Conservation (phyloP, 768 basidiomycete genomes). For the Harrya chromipes region DNA sequence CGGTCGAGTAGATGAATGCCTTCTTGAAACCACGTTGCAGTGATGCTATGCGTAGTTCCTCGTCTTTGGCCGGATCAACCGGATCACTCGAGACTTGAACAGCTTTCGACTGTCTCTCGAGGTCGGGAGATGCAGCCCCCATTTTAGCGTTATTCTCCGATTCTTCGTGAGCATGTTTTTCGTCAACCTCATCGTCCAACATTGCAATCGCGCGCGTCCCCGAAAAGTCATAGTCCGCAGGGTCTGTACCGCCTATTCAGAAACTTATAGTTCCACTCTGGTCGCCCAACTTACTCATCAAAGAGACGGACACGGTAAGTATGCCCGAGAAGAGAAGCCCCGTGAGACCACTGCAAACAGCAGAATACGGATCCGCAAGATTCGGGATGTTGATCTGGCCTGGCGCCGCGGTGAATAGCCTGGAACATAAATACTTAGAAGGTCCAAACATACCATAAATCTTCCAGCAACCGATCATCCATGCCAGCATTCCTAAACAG, state of each 20-base stretch:
- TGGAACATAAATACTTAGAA: background rate
- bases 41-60: constrained; percentile 11
- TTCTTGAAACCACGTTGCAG: constrained; percentile 32
- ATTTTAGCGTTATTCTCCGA: background rate
- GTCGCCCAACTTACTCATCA: constrained; percentile 29
- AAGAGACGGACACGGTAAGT: constrained; percentile 34
- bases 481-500: constrained; percentile 43
- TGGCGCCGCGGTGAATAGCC: constrained; percentile 4
- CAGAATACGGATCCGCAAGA: constrained; percentile 39
- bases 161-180: background rate
- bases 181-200: constrained; percentile 18
- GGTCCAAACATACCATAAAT: constrained; percentile 36
- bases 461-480: constrained; percentile 52
- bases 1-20: constrained; percentile 33
- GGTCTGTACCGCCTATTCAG: constrained; percentile 19
- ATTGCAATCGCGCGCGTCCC: constrained; percentile 35
- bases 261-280: background rate
- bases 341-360: constrained; percentile 38
- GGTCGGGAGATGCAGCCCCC: constrained; percentile 1
- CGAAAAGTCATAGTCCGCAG: constrained; percentile 38
- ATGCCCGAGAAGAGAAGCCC: constrained; percentile 38
- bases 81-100: background rate
- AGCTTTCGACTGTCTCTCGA: constrained; percentile 15
- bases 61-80: background rate
- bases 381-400: constrained; percentile 36